These are phyloP conservation scores for Hemisphaericaspora lyxosophila DNA, from an alignment of 1,139 yeast species.

Conservation along the genomic window DNA sequence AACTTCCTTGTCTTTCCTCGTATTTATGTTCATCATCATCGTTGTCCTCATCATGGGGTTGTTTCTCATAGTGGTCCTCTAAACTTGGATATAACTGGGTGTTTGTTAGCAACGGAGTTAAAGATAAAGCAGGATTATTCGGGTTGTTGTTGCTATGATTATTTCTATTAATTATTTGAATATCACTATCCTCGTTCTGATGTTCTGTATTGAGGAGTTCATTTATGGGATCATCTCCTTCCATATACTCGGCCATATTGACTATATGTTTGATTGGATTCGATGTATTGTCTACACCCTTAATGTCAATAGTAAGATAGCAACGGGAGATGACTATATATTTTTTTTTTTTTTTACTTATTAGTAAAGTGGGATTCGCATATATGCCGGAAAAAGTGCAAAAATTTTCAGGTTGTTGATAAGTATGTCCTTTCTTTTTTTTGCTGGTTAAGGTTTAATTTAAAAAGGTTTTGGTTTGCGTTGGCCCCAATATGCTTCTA, in stretches of 20 bases:
- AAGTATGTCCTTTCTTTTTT: too few relatives aligned
- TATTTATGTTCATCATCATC: constrained; percentile 6
- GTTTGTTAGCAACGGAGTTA: constrained; percentile 16
- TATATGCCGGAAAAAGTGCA: not conserved
- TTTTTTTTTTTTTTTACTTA: not conserved
- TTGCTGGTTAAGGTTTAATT: too few relatives aligned
- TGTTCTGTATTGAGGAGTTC: constrained; percentile 9
- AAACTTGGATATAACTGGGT: constrained; percentile 11
- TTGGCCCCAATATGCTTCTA: too few relatives aligned
- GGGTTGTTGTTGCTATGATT: constrained; percentile 4
- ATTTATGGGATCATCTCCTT: constrained; percentile 7
- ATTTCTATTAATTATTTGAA: constrained; percentile 37
- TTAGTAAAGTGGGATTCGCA: too few relatives aligned
- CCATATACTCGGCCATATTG: constrained; percentile 4
- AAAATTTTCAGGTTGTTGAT: too few relatives aligned
- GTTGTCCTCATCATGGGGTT: constrained; percentile 3
- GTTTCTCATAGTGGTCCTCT: constrained; percentile 2
- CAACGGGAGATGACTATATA: constrained; percentile 1
- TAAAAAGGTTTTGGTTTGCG: too few relatives aligned
- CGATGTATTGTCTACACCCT: not conserved
- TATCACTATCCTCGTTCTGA: constrained; percentile 26
- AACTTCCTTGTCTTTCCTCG: not conserved
- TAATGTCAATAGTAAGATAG: too few relatives aligned
- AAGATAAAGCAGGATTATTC: constrained; percentile 4
- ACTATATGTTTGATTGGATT: not conserved